Base-by-base conservation (phyloP, 2,329 filamentous ascomycete genomes). In the Phialophora tarda region DNA sequence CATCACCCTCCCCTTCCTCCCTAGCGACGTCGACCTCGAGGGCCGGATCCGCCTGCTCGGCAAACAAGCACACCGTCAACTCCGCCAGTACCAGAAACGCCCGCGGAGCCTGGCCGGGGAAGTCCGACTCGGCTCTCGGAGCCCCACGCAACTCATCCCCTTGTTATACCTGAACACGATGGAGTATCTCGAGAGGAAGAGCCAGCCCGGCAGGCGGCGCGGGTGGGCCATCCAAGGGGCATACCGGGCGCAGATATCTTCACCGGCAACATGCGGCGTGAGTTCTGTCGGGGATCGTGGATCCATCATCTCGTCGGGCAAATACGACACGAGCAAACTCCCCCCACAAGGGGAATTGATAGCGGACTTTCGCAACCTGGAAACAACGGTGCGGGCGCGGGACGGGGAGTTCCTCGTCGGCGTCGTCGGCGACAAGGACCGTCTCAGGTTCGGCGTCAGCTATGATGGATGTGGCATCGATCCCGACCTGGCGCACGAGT, bases 321-420 rank as follows among this genome's bases (percentile, higher is more conserved):
- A 68, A 17, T 68, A 69, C 38, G 63, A 72, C 51, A 63, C 68
- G 23, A 23, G 32, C 3, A 44, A 57, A 12, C 26, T 17, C 21
- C 41, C 7, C 17, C 24, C 17, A 7, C 41, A 7, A 47, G 34
- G 21, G 11, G 63, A 69, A 28, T 8, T 72, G 3, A 59, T 63
- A 2, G 67, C 65, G 6, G 69, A 71, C 47, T 70, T 72, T 53
- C 61, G 67, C 14, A 63, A 64, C 10, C 58, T 69, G 11, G 28
- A 65, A 24, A 69, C 64, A 21, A 62, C 59, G n/a, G 69, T 72
- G 1, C 64, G 70, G 47, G 69, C 70, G 8, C 62, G 70, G 21
- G 65, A 72, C 51, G 70, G 70, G 2, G 70, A 72, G 55, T 72
- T 72, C 48, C 62, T 72, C 28, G 66, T 69, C 14, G 70, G 70